Percentiles rank a stretch among this genome's conserved stretches.
phyloP scores from a whole-genome alignment of 129 eudicot genomes.

The Chrysanthemum makinoi region DNA sequence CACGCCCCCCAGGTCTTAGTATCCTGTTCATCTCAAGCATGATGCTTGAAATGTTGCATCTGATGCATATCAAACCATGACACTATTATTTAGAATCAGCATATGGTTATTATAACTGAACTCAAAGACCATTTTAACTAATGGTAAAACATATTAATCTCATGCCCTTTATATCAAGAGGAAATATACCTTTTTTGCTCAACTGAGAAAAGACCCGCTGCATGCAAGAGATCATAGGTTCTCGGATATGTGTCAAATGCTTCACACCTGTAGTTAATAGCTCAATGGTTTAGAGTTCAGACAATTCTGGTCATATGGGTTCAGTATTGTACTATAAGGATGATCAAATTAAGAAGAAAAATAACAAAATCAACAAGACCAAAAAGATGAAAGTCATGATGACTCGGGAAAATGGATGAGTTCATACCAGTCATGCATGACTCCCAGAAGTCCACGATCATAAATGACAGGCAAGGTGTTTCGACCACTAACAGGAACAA shows the following conservation, averaged over 20 bases:
- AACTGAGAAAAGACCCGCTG: no score
- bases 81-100: not conserved
- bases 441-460: slow-evolving; percentile 90
- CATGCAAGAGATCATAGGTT: slow-evolving; percentile 36
- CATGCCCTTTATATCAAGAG: not conserved
- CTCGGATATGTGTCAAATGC: slow-evolving; percentile 94
- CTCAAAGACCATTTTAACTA: slow-evolving; percentile 1
- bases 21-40: slow-evolving; percentile 95
- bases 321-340: not conserved
- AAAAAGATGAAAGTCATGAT: not conserved
- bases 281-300: not conserved
- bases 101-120: not conserved
- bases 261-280: slow-evolving; percentile 69
- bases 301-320: slow-evolving; percentile 8
- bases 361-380: not conserved
- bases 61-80: not conserved
- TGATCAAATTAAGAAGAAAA: not conserved
- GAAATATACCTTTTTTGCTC: slow-evolving; percentile 9
- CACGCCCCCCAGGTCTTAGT: slow-evolving; percentile 81
- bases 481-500: slow-evolving; percentile 83
- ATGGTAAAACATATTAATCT: not conserved
- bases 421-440: slow-evolving; percentile 87
- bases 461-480: slow-evolving; percentile 86
- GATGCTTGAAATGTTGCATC: slow-evolving; percentile 53
- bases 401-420: not conserved